phyloP scores from a whole-genome alignment of 2,329 filamentous ascomycete species.

The Xylariaceae sp. region DNA sequence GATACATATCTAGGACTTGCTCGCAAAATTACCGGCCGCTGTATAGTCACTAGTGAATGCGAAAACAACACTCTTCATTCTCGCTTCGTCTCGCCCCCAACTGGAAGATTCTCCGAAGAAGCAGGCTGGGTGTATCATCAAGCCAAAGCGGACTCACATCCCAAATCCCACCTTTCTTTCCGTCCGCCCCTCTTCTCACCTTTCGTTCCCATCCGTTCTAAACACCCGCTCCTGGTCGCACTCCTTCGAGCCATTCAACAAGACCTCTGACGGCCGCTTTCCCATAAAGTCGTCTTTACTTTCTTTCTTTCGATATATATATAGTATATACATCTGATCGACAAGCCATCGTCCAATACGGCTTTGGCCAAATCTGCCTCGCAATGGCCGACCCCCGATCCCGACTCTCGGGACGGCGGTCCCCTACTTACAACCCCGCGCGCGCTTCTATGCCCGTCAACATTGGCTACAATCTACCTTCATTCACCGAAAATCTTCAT shows the following conservation, averaged over 20 bases:
- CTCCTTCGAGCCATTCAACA: not conserved
- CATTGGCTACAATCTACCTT: conserved; percentile 49
- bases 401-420: conserved; percentile 43
- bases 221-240: not conserved
- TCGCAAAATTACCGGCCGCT: no score
- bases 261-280: not conserved
- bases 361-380: conserved; percentile 10
- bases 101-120: conserved; percentile 10
- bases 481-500: conserved; percentile 51
- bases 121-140: conserved; percentile 12
- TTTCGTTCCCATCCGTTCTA: not conserved
- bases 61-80: not conserved
- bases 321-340: no score
- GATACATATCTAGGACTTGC: no score
- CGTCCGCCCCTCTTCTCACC: not conserved
- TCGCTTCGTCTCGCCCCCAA: conserved; percentile 11
- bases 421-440: conserved; percentile 48
- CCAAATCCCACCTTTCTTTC: not conserved
- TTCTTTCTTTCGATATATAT: not conserved
- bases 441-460: conserved; percentile 53
- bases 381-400: conserved; percentile 50
- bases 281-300: not conserved
- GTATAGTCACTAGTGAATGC: no score
- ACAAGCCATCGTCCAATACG: not conserved
- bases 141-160: conserved; percentile 9